Base-by-base conservation (phyloP, 2,329 filamentous ascomycete species). In the Gaeumannomyces sp. region DNA sequence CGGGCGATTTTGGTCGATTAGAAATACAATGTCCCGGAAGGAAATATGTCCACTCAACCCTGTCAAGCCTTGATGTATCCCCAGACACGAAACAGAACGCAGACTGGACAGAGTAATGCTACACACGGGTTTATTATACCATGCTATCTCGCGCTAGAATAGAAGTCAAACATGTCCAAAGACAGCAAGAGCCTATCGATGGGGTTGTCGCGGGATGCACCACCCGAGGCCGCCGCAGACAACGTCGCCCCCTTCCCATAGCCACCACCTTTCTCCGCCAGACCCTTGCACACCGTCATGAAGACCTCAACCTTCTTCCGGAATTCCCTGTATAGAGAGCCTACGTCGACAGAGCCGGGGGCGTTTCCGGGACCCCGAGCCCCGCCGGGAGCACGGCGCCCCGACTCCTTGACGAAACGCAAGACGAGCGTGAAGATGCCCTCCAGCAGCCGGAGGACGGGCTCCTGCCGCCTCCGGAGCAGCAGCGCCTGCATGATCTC, bases 351-450 rank as follows among this genome's bases (percentile, higher is more conserved):
- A 13, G 38, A 60, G 59, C 78, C 75, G 16, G 3, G 28, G 57
- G 58, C 38, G 22, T 25, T 29, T 2, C 5, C n/a, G 19, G 56
- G 28, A 35, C 29, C 56, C 10, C 78, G 68, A 22, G 75, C 74
- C 68, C 77, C 70, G 68, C 79, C 76, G 25, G 77, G 74, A 53
- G 75, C 72, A 11, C 8, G 8, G 8, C 35, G 35, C 35, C 35
- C 35, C 13, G 35, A 38, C 35, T 4, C 35, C 69, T 82, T 83
- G n/a, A 88, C 86, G 72, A 95, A 95, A 16, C 81, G 78, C 14
- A 97, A 78, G n/a, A 96, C 83, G 0, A 85, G 76, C 1, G 81
- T 79, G 68, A 96, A 94, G 1, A 94, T 90, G 25, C 90, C 89
- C 67, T 96, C 90, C 0, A 97, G 77, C 0, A 96, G 77, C 56